Conservation (phyloP, 768 basidiomycete genomes). For the Peribolospora kevripleyi region DNA sequence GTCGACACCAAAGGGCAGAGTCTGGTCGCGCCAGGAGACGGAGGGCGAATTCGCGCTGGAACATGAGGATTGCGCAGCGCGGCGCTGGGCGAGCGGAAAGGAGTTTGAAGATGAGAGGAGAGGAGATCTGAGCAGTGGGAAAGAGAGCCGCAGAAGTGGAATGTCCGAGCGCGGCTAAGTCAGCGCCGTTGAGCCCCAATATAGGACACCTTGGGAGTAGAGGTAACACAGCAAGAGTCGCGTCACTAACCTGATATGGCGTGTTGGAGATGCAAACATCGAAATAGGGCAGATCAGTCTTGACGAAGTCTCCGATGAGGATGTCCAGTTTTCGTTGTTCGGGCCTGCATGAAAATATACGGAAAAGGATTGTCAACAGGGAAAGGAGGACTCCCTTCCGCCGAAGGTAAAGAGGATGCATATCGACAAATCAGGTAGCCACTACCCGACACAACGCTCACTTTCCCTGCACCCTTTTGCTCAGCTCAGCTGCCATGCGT, state of each 20-base stretch:
- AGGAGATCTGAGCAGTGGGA: slow-evolving; percentile 40
- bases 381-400: background rate
- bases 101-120: slow-evolving; percentile 84
- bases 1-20: slow-evolving; percentile 66
- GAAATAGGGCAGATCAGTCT: slow-evolving; percentile 91
- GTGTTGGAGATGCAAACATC: slow-evolving; percentile 99
- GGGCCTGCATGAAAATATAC: slow-evolving; percentile 31
- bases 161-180: background rate
- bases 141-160: background rate
- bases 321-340: slow-evolving; percentile 87
- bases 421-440: background rate
- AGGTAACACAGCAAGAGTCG: background rate
- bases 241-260: slow-evolving; percentile 50
- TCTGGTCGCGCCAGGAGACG: slow-evolving; percentile 68
- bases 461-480: slow-evolving; percentile 95
- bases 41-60: slow-evolving; percentile 93
- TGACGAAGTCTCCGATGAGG: slow-evolving; percentile 91
- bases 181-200: background rate
- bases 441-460: slow-evolving; percentile 26
- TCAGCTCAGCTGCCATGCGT: slow-evolving; percentile 91
- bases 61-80: slow-evolving; percentile 93
- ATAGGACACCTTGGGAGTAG: background rate
- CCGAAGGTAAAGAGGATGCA: background rate
- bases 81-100: slow-evolving; percentile 87
- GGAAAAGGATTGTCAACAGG: background rate